Conservation (phyloP, 164 flowering plant genomes). For the Dillenia turbinata region DNA sequence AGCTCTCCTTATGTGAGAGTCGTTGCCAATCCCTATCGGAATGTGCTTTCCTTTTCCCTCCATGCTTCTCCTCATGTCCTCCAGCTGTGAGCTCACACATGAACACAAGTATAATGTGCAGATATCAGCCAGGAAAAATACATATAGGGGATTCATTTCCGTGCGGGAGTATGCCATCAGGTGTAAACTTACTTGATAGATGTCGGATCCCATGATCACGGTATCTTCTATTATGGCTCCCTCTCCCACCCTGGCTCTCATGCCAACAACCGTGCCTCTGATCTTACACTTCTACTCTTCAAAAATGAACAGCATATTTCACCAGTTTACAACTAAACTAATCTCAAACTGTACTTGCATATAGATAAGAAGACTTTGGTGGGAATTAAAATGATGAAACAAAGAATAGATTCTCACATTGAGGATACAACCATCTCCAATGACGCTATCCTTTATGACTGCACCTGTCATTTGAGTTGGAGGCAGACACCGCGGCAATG, state of each 20-base stretch:
- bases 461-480: slow-evolving; percentile 54
- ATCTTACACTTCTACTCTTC: slow-evolving; percentile 68
- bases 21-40: slow-evolving; percentile 72
- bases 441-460: slow-evolving; percentile 47
- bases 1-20: slow-evolving; percentile 59
- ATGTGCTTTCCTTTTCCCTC: slow-evolving; percentile 21
- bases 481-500: slow-evolving; percentile 69
- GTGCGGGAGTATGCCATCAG: neutral
- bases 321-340: neutral
- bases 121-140: neutral
- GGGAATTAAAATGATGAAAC: neutral
- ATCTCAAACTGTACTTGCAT: neutral
- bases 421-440: slow-evolving; percentile 84
- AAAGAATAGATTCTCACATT: slow-evolving; percentile 36
- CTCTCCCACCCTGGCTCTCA: slow-evolving; percentile 53
- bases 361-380: too few species aligned
- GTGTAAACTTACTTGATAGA: slow-evolving; percentile 29
- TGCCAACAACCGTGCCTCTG: slow-evolving; percentile 60
- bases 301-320: neutral
- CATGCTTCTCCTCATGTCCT: slow-evolving; percentile 17
- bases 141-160: neutral
- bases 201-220: slow-evolving; percentile 71
- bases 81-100: slow-evolving; percentile 15
- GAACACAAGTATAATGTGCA: neutral
- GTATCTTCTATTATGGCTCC: slow-evolving; percentile 67